Evolutionary conservation across 2,329 filamentous ascomycete species (phyloP), one percentile per base, ranked within the genome.

Genomic region (Intubia oerlemansii): DNA sequence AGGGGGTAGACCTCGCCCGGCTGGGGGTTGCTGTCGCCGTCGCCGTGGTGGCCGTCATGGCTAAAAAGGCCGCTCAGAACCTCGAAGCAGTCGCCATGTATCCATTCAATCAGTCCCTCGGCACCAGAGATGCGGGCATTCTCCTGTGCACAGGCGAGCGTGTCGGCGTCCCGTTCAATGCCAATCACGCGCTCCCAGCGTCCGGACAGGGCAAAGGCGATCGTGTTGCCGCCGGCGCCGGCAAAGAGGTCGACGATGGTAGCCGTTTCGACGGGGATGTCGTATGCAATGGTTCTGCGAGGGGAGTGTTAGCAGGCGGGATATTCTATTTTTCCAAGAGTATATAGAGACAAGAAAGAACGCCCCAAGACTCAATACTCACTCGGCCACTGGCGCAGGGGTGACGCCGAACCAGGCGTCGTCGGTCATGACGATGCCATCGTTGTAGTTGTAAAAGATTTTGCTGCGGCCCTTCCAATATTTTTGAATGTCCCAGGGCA

Each of bases 371-470:
- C n/a, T n/a, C n/a, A n/a, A n/a, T n/a, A n/a, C n/a, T n/a, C n/a
- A n/a, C 34, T 78, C 75, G 36, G 88, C 88, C 17, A 98, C 68
- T 5, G 79, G 77, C 48, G 98, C 85, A 10, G 88, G 84, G 0
- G 90, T 98, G 7, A 95, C 84, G 31, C 84, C 88, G 47, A 88
- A 98, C 88, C 88, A 98, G 30, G 82, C 77, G 51, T 85, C 75
- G 46, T 91, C 73, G 1, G 90, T 98, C 60, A 98, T 69, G 57
- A 71, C 75, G 39, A 98, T 65, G 31, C 82, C 85, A 33, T 84
- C 64, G 46, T 93, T 75, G 46, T 93, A 98, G 41, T 63, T 64
- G 11, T 74, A 73, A 52, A 91, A 98, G 38, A 98, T 78, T 29
- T 71, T 74, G 48, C 88, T 73, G 34, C 88, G 68, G 44, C 95